These are phyloP conservation scores for Geotrichum citri-aurantii DNA, from an alignment of 1,139 yeast genomes.

Conservation along the genomic window DNA sequence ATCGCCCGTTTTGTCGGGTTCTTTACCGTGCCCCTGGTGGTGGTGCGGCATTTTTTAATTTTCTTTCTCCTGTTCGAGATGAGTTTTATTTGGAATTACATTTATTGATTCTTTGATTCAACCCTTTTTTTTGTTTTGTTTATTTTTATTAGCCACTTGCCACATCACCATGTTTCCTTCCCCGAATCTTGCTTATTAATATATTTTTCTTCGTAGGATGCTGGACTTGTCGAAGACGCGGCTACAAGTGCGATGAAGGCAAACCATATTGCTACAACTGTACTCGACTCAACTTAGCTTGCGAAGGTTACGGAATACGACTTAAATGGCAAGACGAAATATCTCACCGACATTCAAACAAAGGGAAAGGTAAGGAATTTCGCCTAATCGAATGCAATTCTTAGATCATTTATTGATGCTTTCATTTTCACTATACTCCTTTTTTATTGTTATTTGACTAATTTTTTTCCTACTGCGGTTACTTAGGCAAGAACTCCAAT, in stretches of 20 bases:
- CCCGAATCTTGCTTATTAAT: background rate
- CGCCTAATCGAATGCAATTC: too few relatives aligned
- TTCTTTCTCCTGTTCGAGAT: too few relatives aligned
- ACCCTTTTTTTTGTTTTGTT: background rate
- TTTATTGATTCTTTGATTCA: background rate
- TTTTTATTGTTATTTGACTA: background rate
- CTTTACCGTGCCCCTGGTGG: too few relatives aligned
- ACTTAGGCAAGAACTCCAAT: slow-evolving; percentile 10
- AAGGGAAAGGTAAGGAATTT: slow-evolving; percentile 2
- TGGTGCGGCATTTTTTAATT: too few relatives aligned
- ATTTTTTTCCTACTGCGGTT: background rate
- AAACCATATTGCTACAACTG: slow-evolving; percentile 30
- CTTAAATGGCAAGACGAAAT: slow-evolving; percentile 29
- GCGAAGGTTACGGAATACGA: slow-evolving; percentile 31
- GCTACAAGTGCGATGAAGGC: slow-evolving; percentile 79
- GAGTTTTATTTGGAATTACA: too few relatives aligned
- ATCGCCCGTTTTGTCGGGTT: too few relatives aligned
- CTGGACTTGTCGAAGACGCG: slow-evolving; percentile 69
- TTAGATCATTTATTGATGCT: too few relatives aligned
- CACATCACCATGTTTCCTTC: background rate
- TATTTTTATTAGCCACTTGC: background rate
- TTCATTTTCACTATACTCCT: background rate
- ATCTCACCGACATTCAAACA: slow-evolving; percentile 12
- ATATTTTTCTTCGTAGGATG: slow-evolving; percentile 45
- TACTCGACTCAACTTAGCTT: slow-evolving; percentile 22